Conservation (phyloP, 1,284 basidiomycete genomes). For the Cutaneotrichosporon mucoides region DNA sequence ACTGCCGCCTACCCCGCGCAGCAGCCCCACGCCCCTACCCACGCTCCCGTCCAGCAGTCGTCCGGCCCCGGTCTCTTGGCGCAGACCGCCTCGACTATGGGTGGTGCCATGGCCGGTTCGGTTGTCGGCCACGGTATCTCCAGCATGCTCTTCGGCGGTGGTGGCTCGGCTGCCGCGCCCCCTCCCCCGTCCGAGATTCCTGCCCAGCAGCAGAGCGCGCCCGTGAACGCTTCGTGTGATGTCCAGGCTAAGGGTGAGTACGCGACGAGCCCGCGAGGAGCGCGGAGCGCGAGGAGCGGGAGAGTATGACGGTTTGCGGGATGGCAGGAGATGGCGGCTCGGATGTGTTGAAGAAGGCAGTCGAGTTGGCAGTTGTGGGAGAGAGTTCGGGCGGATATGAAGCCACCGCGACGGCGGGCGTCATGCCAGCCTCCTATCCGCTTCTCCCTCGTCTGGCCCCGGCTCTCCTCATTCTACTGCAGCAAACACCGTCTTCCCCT, state of each 20-base stretch:
- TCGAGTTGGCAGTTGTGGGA: no score
- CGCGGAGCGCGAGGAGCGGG: neutral
- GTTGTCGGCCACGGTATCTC: slow-evolving; percentile 56
- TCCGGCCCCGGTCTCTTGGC: slow-evolving; percentile 42
- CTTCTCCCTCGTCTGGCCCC: no score
- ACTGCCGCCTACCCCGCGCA: slow-evolving; percentile 37
- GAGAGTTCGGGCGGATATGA: no score
- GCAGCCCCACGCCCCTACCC: slow-evolving; percentile 5
- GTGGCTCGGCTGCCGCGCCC: slow-evolving; percentile 34
- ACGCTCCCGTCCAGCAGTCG: slow-evolving; percentile 22
- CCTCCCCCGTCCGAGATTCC: slow-evolving; percentile 46
- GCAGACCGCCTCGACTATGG: slow-evolving; percentile 55
- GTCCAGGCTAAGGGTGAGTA: slow-evolving; percentile 55
- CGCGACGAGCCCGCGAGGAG: neutral
- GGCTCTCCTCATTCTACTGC: no score
- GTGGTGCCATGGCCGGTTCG: slow-evolving; percentile 54
- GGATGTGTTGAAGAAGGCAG: no score
- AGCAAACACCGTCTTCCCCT: no score
- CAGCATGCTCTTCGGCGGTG: slow-evolving; percentile 56
- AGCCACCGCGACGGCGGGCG: no score
- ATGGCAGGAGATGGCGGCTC: no score
- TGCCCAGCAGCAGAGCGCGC: slow-evolving; percentile 27
- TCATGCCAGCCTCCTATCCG: no score
- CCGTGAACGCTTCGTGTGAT: slow-evolving; percentile 50
- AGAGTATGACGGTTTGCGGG: no score